Conservation (phyloP, 306 rosid genomes). For the Vigna hirtella region DNA sequence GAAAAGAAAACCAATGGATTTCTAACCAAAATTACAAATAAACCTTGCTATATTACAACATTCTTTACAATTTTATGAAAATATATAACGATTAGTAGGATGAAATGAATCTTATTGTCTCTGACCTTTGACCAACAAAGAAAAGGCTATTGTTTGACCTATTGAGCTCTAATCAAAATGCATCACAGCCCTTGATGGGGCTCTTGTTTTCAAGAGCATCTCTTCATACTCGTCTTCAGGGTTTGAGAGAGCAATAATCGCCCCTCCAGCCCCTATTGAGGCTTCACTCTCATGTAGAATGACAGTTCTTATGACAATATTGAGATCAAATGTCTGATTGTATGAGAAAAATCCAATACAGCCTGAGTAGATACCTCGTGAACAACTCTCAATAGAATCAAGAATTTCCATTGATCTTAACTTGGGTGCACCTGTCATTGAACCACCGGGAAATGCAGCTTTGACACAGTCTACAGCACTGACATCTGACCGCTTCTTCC, state of each 20-base stretch:
- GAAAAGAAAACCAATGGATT: conserved; percentile 25
- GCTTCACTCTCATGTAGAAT: conserved; percentile 85
- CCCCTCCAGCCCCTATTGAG: conserved; percentile 99
- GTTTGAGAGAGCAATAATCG: conserved; percentile 85
- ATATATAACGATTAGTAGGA: conserved; percentile 16
- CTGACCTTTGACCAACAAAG: neutral
- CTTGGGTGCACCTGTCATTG: conserved; percentile 99
- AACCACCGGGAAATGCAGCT: conserved; percentile 98
- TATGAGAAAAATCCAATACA: conserved; percentile 93
- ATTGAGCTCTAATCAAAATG: conserved; percentile 60
- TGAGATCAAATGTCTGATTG: conserved; percentile 90
- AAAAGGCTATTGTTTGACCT: neutral
- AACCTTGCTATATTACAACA: conserved; percentile 18
- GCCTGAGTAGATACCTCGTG: conserved; percentile 96
- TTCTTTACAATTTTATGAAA: conserved; percentile 11
- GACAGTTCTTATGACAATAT: conserved; percentile 91
- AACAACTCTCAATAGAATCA: conserved; percentile 75
- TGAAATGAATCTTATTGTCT: conserved; percentile 1
- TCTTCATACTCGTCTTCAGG: conserved; percentile 91
- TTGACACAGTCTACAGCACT: conserved; percentile 78
- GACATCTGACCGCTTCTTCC: conserved; percentile 66
- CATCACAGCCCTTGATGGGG: conserved; percentile 76
- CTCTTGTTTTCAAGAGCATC: conserved; percentile 85
- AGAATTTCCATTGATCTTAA: conserved; percentile 95
- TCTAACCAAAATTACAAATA: conserved; percentile 24